Conservation (phyloP, 345 rosid genomes). For the Sapria himalayana region DNA sequence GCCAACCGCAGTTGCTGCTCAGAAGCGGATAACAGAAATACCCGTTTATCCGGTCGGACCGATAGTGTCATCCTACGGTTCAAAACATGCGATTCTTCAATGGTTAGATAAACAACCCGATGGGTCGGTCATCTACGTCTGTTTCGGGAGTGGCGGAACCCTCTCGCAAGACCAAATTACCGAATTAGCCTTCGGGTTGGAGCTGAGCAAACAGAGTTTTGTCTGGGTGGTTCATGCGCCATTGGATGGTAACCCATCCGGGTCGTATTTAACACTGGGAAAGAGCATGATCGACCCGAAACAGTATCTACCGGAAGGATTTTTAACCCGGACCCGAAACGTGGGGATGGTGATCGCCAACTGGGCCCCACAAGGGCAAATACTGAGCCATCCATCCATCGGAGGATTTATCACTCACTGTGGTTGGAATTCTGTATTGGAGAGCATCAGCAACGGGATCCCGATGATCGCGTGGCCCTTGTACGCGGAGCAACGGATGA, state of each 20-base stretch:
- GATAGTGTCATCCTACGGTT: constrained; percentile 2
- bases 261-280: constrained; percentile 11
- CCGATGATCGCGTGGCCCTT: constrained; percentile 60
- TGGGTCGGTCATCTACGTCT: constrained; percentile 37
- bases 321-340: constrained; percentile 16
- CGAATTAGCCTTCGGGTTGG: constrained; percentile 50
- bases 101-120: constrained; percentile 35
- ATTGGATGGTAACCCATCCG: constrained; percentile 4
- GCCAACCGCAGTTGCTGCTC: constrained; percentile 17
- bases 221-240: constrained; percentile 47
- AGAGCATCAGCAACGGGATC: constrained; percentile 35
- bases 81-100: not conserved
- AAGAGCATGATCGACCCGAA: not conserved
- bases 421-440: constrained; percentile 51
- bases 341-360: constrained; percentile 20
- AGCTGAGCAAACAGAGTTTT: constrained; percentile 34
- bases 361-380: constrained; percentile 50
- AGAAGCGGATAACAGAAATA: constrained; percentile 10
- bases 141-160: constrained; percentile 61
- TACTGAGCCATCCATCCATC: constrained; percentile 30
- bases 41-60: constrained; percentile 39
- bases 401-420: constrained; percentile 62
- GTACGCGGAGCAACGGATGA: constrained; percentile 50
- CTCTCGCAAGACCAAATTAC: constrained; percentile 21
- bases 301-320: constrained; percentile 33